Base-by-base conservation (phyloP, 2,329 filamentous ascomycete species). In the Clarireedia homoeocarpa region DNA sequence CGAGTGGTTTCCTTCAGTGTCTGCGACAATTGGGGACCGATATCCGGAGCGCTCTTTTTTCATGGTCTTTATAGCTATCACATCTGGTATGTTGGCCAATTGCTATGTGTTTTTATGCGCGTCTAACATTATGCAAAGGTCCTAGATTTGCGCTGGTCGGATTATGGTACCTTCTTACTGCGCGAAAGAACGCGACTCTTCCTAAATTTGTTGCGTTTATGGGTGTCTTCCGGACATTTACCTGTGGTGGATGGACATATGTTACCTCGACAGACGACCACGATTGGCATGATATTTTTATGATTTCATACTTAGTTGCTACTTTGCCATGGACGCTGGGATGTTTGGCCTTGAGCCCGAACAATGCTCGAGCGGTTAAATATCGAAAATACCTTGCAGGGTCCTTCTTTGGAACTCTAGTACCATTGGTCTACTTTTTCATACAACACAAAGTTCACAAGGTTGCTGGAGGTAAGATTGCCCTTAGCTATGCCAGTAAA, bases 401-500 rank as follows among this genome's bases (percentile, higher is more conserved):
- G 34, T 79, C 85, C 42, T 99, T 99, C 75, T 99, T 97, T 68
- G 89, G 86, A 52, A 95, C 91, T 4, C 79, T 99, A 30, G 80
- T 96, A 48, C 91, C 91, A 30, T 76, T 99, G 70, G 81, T 97
- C 20, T 97, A 96, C 76, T 99, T 91, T 71, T 99, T 96, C 71
- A 95, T 99, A 62, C 94, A 96, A 72, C 94, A 99, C 78, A 99
- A 99, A 73, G 89, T 99, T 52, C 91, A 99, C 71, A 89, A 86
- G 58, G 83, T 97, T 59, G 79, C 94, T 57, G 94, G 94, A 79
- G 94, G 92, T 97, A 77, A 72, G 85, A 17, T 30, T 48, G 34
- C 40, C 45, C 30, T 52, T 36, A 30, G 24, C 9, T 24, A 12
- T 14, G 3, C n/a, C 27, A 26, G 54, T 23, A 6, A 4, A 17